phyloP scores from a whole-genome alignment of 2,329 filamentous ascomycete genomes.

The Apiospora sp. region DNA sequence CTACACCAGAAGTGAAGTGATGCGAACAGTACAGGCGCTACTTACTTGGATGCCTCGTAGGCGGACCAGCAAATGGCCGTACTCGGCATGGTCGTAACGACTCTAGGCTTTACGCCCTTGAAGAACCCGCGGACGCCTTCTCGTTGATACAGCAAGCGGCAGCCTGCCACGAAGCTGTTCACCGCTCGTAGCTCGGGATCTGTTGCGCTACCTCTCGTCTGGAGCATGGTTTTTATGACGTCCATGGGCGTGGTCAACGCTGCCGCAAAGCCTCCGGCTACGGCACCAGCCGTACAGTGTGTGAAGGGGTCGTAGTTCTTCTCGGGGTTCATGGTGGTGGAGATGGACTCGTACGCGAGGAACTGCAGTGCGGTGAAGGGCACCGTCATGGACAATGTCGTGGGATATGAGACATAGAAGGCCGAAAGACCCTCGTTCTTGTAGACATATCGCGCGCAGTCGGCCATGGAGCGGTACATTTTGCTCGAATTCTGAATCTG shows the following conservation, averaged over 20 bases:
- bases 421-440: conserved; percentile 85
- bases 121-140: conserved; percentile 91
- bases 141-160: conserved; percentile 80
- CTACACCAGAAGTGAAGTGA: conserved; percentile 28
- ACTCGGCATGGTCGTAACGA: conserved; percentile 97
- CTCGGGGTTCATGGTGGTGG: conserved; percentile 87
- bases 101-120: conserved; percentile 87
- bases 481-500: conserved; percentile 93
- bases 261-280: conserved; percentile 92
- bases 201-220: conserved; percentile 85
- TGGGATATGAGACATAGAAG: conserved; percentile 98
- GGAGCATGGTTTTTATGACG: conserved; percentile 96
- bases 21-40: conserved; percentile 41
- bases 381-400: conserved; percentile 97
- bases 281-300: conserved; percentile 89
- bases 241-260: conserved; percentile 96
- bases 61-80: conserved; percentile 99
- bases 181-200: conserved; percentile 86
- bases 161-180: conserved; percentile 82
- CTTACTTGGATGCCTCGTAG: conserved; percentile 70
- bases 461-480: conserved; percentile 82
- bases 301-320: conserved; percentile 91
- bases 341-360: conserved; percentile 96
- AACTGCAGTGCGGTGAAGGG: conserved; percentile 98
- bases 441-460: conserved; percentile 91